These are phyloP conservation scores for Thermochaetoides dissita DNA, from an alignment of 2,329 filamentous ascomycete species.

Conservation along the genomic window DNA sequence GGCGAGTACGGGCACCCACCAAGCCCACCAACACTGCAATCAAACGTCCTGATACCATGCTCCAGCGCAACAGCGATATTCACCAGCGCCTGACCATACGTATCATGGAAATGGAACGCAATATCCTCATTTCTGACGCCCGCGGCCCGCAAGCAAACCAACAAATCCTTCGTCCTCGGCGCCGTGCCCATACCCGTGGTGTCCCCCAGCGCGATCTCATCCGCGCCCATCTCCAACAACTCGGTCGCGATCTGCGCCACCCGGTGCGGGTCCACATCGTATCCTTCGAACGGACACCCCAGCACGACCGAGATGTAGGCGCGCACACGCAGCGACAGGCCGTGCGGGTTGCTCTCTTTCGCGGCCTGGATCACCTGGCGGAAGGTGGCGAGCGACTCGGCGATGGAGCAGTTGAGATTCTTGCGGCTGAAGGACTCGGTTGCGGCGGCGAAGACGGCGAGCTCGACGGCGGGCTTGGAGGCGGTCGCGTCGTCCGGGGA, in stretches of 20 bases:
- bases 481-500: slow-evolving; percentile 25
- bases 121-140: slow-evolving; percentile 57
- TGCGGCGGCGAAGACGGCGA: slow-evolving; percentile 70
- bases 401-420: slow-evolving; percentile 71
- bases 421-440: slow-evolving; percentile 68
- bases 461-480: slow-evolving; percentile 41
- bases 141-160: slow-evolving; percentile 50
- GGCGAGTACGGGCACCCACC: slow-evolving; percentile 78
- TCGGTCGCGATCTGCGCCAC: slow-evolving; percentile 54
- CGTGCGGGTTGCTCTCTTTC: slow-evolving; percentile 36
- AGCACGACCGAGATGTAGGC: slow-evolving; percentile 72
- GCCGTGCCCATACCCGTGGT: slow-evolving; percentile 83
- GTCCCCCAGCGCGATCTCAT: slow-evolving; percentile 81
- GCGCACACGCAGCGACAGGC: slow-evolving; percentile 46
- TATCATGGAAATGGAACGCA: slow-evolving; percentile 80
- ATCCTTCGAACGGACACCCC: slow-evolving; percentile 63
- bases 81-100: slow-evolving; percentile 72
- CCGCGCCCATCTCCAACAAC: slow-evolving; percentile 72
- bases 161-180: slow-evolving; percentile 50
- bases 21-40: slow-evolving; percentile 64
- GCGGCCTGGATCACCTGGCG: slow-evolving; percentile 54
- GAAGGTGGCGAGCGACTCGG: slow-evolving; percentile 58
- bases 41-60: slow-evolving; percentile 65
- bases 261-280: slow-evolving; percentile 46
- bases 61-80: slow-evolving; percentile 67